Evolutionary conservation across 768 basidiomycete species (phyloP).

Genomic region (Boletus edulis): DNA sequence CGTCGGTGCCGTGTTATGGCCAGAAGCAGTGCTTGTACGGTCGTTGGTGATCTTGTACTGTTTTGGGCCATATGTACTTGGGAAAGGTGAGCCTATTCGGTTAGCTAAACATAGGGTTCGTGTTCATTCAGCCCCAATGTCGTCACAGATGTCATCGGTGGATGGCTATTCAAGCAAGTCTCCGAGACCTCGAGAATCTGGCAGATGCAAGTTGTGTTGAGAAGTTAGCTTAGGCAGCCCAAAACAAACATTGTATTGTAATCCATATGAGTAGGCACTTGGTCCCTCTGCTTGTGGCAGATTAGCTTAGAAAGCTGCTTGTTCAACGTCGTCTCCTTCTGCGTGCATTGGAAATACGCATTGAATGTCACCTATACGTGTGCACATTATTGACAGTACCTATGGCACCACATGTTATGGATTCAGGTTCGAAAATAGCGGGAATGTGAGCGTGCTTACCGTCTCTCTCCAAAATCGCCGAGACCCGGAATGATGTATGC

Average conservation of each 20-base stretch:
- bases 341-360: too few species aligned
- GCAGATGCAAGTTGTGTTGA: background rate
- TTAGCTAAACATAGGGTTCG: background rate
- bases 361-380: too few species aligned
- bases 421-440: background rate
- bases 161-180: conserved; percentile 8
- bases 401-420: background rate
- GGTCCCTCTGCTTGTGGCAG: too few species aligned
- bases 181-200: background rate
- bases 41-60: conserved; percentile 14
- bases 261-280: too few species aligned
- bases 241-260: background rate
- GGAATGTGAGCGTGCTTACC: conserved; percentile 39
- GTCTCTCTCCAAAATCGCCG: conserved; percentile 96
- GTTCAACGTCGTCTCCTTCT: background rate
- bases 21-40: conserved; percentile 10
- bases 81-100: conserved; percentile 4
- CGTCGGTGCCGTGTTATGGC: conserved; percentile 3
- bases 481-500: conserved; percentile 90
- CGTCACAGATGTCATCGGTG: conserved; percentile 11
- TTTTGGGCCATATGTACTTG: conserved; percentile 13
- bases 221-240: background rate
- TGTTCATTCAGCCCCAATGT: background rate
- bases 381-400: conserved; percentile 22
- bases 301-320: too few species aligned